Base-by-base conservation (phyloP, 768 basidiomycete species). In the Amyloporia xantha region DNA sequence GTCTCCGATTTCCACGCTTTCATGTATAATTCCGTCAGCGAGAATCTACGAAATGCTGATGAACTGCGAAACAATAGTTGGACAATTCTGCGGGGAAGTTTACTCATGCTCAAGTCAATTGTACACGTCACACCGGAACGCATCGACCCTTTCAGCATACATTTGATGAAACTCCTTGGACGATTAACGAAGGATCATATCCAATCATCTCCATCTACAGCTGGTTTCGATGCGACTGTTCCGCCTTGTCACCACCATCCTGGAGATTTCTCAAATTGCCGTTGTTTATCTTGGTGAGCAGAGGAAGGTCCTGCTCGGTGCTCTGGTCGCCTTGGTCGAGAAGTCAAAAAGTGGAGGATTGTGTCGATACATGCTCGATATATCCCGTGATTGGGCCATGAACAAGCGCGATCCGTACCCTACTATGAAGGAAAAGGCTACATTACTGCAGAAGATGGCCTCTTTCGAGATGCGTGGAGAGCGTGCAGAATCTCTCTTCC, bases 401-500 rank as follows among this genome's bases (percentile, higher is more conserved):
- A 80, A 84, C 37, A 81, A 80, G 58, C 86, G 85, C 45, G 91
- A 96, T 49, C 74, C 83, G 1, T 88, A 87, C 62, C 94, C 94
- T 5, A 88, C 88, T 0, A 84, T 89, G 78, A 97, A 96, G 66
- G 96, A 99, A 69, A 98, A 97, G 66, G 86, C 94, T 2, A 84
- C 76, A 24, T 69, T 98, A 26, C 66, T 99, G 52, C 82, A 87
- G 60, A 91, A 89, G 63, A 94, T 99, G 92, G 75, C 78, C 5
- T 71, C 77, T 9, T 92, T 83, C 59, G 93, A 97, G 67, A 72
- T 73, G 20, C 82, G 87, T 26, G 84, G 82, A 35, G 87, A 93
- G 13, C 81, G 86, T 27, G 84, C 81, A 30, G 88, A 93, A n/a
- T 56, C 71, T 3, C 74, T 98, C 3, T 91, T 88, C 64, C 78